Base-by-base conservation (phyloP, 345 rosid species). In the Citrus glauca region DNA sequence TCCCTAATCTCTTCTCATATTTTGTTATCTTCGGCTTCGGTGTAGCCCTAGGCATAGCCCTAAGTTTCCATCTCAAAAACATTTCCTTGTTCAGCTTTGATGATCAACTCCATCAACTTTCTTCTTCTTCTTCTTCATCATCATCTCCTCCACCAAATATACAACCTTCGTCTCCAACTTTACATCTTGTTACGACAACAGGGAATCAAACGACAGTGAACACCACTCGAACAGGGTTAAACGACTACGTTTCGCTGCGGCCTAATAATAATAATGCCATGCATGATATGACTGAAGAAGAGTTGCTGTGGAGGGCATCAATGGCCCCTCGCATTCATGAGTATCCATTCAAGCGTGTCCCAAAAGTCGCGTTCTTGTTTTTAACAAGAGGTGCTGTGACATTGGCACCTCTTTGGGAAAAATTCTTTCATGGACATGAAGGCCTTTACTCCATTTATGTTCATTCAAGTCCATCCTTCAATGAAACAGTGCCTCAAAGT, bases 351-450 rank as follows among this genome's bases (percentile, higher is more conserved):
- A 76, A 80, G 14, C 86, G 84, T 72, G 79, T 80, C 22, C 94
- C 92, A 6, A 94, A 90, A 80, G 88, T 92, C 30, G 98, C 97
- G 10, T 94, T 94, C 82, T 55, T 94, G 92, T 94, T 92, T 84
- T 77, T 94, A 90, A 89, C 94, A 13, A 94, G 86, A 82, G 93
- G 97, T 69, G 85, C 85, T 22, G 87, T 94, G 66, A 78, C 87
- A 24, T 83, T 94, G 81, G 95, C 92, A 72, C 95, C 93, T 11
- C 83, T 94, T 20, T 93, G 97, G 98, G 97, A 94, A 80, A 86
- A 77, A 75, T 94, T 94, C 86, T 94, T 93, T 78, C 40, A 82
- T 63, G 93, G 97, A n/a, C 87, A 94, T 70, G 66, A 89, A 37
- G 91, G 87, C 3, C 78, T 89, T 19, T 93, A 86, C 77, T 85